Evolutionary conservation across 495 filamentous ascomycete species (phyloP).

Genomic region (Penicillium flavigenum): DNA sequence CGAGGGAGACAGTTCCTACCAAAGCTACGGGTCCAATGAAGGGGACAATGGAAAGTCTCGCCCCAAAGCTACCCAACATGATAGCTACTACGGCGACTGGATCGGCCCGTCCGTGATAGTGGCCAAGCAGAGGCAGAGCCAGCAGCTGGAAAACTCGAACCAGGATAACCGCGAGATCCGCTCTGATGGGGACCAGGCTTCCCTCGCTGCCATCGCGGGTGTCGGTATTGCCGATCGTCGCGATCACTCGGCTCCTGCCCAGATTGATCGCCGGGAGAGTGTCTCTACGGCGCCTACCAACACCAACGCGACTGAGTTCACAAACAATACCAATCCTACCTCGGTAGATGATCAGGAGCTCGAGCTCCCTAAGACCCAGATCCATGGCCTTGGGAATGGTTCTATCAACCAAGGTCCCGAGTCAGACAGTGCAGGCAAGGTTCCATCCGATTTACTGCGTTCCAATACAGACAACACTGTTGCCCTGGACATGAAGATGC

Average conservation of each 20-base stretch:
- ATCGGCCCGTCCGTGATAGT: slow-evolving; percentile 36
- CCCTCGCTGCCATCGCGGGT: slow-evolving; percentile 25
- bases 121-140: slow-evolving; percentile 25
- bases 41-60: slow-evolving; percentile 14
- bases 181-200: slow-evolving; percentile 25
- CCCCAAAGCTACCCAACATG: slow-evolving; percentile 29
- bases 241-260: slow-evolving; percentile 28
- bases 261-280: slow-evolving; percentile 37
- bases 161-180: slow-evolving; percentile 25
- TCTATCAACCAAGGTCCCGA: not conserved
- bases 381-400: not conserved
- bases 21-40: slow-evolving; percentile 11
- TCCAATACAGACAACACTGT: slow-evolving; percentile 32
- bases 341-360: slow-evolving; percentile 33
- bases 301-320: slow-evolving; percentile 39
- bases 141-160: slow-evolving; percentile 14
- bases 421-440: not conserved
- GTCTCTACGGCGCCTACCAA: slow-evolving; percentile 41
- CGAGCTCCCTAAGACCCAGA: slow-evolving; percentile 6
- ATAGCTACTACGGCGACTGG: slow-evolving; percentile 47
- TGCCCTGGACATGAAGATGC: slow-evolving; percentile 41
- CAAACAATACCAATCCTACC: slow-evolving; percentile 39
- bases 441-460: slow-evolving; percentile 18
- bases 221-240: slow-evolving; percentile 28
- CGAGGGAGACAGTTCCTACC: slow-evolving; percentile 18